These are phyloP conservation scores for Heterobasidion annosum DNA, from an alignment of 1,284 basidiomycete species.

Conservation along the genomic window DNA sequence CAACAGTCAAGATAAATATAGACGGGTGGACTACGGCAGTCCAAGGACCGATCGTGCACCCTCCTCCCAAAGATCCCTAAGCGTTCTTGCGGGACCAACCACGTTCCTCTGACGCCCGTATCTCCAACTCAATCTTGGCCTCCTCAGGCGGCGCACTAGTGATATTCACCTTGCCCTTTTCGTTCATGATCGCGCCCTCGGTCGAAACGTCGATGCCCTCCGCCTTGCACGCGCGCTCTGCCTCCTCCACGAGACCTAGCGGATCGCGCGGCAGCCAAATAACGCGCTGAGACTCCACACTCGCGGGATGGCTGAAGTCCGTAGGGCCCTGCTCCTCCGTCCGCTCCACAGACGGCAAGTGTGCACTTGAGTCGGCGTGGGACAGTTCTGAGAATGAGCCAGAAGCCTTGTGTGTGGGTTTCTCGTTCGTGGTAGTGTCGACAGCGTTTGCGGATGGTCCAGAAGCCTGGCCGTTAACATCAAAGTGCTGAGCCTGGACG, in stretches of 20 bases:
- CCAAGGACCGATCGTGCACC: too few species aligned
- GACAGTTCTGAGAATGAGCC: constrained; percentile 3
- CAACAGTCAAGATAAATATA: too few species aligned
- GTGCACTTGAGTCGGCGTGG: neutral
- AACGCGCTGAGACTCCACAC: constrained; percentile 61
- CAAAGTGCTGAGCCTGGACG: neutral
- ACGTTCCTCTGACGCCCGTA: too few species aligned
- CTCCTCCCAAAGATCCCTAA: too few species aligned
- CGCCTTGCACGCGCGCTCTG: constrained; percentile 48
- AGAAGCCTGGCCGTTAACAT: constrained; percentile 3
- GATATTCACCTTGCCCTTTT: constrained; percentile 60
- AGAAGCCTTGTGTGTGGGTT: neutral
- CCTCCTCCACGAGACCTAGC: constrained; percentile 57
- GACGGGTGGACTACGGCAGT: too few species aligned
- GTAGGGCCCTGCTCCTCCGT: constrained; percentile 19
- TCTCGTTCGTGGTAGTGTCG: neutral
- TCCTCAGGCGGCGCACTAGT: constrained; percentile 29
- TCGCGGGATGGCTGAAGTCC: constrained; percentile 76
- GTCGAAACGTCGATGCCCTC: constrained; percentile 51
- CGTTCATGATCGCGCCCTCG: constrained; percentile 54
- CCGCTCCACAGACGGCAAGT: neutral
- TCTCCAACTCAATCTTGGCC: neutral
- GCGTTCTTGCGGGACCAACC: too few species aligned
- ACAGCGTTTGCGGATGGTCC: neutral
- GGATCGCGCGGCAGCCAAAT: constrained; percentile 78